A percentile compares a stretch with the other conserved stretches of the same genome.
phyloP scores from a whole-genome alignment of 1,284 basidiomycete genomes.

The Meira miltonrushii region DNA sequence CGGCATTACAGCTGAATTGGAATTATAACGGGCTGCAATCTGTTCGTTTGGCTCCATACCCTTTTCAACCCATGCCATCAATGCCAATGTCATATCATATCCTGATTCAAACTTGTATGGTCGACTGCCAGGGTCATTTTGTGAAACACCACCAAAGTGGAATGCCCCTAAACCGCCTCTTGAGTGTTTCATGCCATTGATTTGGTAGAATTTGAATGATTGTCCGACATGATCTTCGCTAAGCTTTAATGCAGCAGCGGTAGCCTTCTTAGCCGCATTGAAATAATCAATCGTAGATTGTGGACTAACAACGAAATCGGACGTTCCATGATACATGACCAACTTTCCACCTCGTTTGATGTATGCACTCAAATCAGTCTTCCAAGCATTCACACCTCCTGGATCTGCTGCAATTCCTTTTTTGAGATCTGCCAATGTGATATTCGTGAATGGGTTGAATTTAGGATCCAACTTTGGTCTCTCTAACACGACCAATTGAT shows the following conservation, averaged over 20 bases:
- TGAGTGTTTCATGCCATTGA: constrained; percentile 34
- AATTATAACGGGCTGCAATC: constrained; percentile 17
- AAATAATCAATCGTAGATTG: constrained; percentile 18
- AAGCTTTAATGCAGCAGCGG: constrained; percentile 8
- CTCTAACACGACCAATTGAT: constrained; percentile 38
- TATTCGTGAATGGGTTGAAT: constrained; percentile 12
- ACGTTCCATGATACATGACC: constrained; percentile 1
- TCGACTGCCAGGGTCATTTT: constrained; percentile 17
- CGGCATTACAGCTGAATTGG: constrained; percentile 1
- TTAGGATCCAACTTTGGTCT: constrained; percentile 8
- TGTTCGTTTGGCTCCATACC: neutral
- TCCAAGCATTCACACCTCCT: constrained; percentile 13
- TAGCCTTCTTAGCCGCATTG: constrained; percentile 11
- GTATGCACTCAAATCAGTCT: constrained; percentile 25
- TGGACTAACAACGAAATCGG: constrained; percentile 20
- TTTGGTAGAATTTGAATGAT: constrained; percentile 22
- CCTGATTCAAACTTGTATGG: constrained; percentile 16
- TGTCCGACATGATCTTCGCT: constrained; percentile 2
- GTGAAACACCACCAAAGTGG: constrained; percentile 17
- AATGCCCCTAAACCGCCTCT: constrained; percentile 16
- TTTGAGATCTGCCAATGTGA: constrained; percentile 21
- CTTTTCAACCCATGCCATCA: constrained; percentile 20
- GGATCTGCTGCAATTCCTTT: constrained; percentile 11
- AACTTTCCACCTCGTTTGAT: constrained; percentile 28
- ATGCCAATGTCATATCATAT: constrained; percentile 19